These are phyloP conservation scores for Rhizopogon vinicolor DNA, from an alignment of 768 basidiomycete species.

Conservation along the genomic window DNA sequence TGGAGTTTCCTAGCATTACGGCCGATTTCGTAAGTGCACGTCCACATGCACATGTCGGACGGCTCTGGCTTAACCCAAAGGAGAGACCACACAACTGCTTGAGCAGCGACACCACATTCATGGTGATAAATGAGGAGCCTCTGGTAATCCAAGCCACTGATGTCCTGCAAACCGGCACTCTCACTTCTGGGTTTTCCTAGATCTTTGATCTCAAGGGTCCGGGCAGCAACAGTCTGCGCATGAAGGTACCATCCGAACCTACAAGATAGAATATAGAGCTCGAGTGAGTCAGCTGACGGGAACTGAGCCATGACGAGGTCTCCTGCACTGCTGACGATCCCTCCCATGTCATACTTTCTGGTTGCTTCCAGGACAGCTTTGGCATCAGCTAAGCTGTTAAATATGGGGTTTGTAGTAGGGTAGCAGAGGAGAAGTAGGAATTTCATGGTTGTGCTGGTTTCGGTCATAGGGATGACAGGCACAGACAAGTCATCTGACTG, in stretches of 20 bases:
- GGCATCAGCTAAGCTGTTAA: too few relatives aligned
- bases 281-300: slow-evolving; percentile 10
- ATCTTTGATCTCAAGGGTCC: slow-evolving; percentile 15
- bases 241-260: slow-evolving; percentile 14
- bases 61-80: too few relatives aligned
- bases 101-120: slow-evolving; percentile 25
- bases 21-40: too few relatives aligned
- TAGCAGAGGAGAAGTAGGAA: slow-evolving; percentile 6
- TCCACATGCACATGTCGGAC: too few relatives aligned
- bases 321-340: too few relatives aligned
- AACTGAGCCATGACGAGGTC: slow-evolving; percentile 1
- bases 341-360: too few relatives aligned
- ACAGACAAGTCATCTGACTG: not conserved
- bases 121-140: slow-evolving; percentile 38
- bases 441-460: slow-evolving; percentile 12
- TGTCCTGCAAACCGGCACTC: slow-evolving; percentile 33
- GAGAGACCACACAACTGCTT: slow-evolving; percentile 1
- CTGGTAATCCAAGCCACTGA: slow-evolving; percentile 36
- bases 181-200: slow-evolving; percentile 11
- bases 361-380: too few relatives aligned
- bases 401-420: slow-evolving; percentile 9
- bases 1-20: not conserved
- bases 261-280: slow-evolving; percentile 23
- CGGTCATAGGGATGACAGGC: slow-evolving; percentile 9
- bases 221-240: slow-evolving; percentile 16